Base-by-base conservation (phyloP, 176 grass and related monocot genomes). In the Paspalum notatum region DNA sequence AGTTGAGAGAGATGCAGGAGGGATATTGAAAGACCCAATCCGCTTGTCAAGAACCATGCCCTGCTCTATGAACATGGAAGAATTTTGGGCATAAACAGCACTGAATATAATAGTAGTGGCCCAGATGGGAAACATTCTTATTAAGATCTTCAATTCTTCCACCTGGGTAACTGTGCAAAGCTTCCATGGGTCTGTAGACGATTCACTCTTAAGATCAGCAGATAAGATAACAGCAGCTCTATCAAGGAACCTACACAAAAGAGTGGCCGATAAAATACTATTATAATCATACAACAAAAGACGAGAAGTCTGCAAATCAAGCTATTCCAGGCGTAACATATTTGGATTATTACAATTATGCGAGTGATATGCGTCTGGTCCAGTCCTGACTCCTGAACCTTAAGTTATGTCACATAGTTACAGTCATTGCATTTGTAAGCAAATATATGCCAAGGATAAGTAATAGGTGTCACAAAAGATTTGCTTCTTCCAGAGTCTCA, bases 141-240 rank as follows among this genome's bases (percentile, higher is more conserved):
- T 52, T 38, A 98, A 66, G 62, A 94, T 90, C 83, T 94, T 98
- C 63, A 94, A 53, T 92, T 98, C 95, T 89, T 98, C 92, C 51
- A 98, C 95, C 58, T 98, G 95, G 55, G 95, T 98, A 65, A 98
- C 66, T 14, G 92, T 98, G 83, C 95, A 98, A 47, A 98, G 77
- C 65, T 82, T 91, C 94, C 95, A 98, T 39, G 91, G 81, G 26
- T 82, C 81, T 60, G 81, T 76, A 48, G 81, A 75, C 59, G 78
- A 86, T 55, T 72, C 65, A 10, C 75, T 64, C 61, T 90, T 92
- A 9, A 26, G 48, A 87, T 98, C 92, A 79, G 12, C 46, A 74
- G 59, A 41, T 70, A 81, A 80, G 37, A 98, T 22, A 59, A 90
- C 88, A n/a, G 95, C 92, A 85, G 95, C 92, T 78, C 90, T 94